These are phyloP conservation scores for Ogataea chonburiensis DNA, from an alignment of 805 yeast species.

Conservation along the genomic window DNA sequence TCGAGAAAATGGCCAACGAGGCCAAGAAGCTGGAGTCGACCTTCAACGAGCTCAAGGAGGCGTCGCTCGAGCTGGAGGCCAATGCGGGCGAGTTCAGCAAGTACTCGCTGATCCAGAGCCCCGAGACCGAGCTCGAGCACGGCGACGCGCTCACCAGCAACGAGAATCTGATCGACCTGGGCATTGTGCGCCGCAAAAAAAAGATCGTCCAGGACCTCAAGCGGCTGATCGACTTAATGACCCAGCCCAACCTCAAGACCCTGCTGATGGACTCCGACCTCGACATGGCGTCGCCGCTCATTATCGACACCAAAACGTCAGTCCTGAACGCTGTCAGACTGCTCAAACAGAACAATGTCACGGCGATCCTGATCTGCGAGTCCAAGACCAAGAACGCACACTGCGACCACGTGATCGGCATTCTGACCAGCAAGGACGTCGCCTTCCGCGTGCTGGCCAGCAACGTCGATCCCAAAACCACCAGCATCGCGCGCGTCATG, in stretches of 20 bases:
- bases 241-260: conserved; percentile 39
- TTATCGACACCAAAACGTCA: conserved; percentile 37
- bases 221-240: conserved; percentile 38
- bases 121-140: conserved; percentile 15
- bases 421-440: conserved; percentile 46
- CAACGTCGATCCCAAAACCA: conserved; percentile 35
- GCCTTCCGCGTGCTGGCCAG: conserved; percentile 41
- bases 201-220: conserved; percentile 36
- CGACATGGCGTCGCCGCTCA: conserved; percentile 32
- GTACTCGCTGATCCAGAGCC: conserved; percentile 18
- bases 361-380: conserved; percentile 43
- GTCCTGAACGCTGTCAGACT: conserved; percentile 40
- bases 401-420: conserved; percentile 41
- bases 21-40: conserved; percentile 35
- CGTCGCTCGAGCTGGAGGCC: conserved; percentile 15
- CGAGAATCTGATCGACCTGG: conserved; percentile 27
- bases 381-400: conserved; percentile 16
- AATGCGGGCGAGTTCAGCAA: conserved; percentile 20
- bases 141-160: conserved; percentile 19
- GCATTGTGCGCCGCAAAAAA: conserved; percentile 27
- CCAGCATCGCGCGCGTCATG: conserved; percentile 43
- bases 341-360: conserved; percentile 38
- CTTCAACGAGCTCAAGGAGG: conserved; percentile 30
- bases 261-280: conserved; percentile 28
- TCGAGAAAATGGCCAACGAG: conserved; percentile 41